Evolutionary conservation across 208 protist genomes (phyloP).

Genomic region (Crithidia sp.): DNA sequence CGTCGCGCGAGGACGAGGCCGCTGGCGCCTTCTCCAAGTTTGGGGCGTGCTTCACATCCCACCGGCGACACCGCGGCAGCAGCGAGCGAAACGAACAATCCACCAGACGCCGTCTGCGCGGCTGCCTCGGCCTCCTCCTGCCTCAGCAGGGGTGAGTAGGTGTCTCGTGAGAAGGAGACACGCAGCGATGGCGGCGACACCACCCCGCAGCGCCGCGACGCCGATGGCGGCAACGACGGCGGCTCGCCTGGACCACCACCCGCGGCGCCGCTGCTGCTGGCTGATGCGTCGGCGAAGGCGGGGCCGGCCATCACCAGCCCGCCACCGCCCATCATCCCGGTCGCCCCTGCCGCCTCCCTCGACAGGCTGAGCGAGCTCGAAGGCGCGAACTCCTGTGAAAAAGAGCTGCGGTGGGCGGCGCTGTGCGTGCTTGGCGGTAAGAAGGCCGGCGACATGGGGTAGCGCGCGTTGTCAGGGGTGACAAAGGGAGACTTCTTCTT

Average conservation of each 20-base stretch:
- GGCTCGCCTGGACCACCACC: neutral
- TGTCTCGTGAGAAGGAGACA: constrained; percentile 28
- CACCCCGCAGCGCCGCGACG: constrained; percentile 11
- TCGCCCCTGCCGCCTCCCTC: neutral
- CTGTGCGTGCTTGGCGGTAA: neutral
- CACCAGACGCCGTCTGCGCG: neutral
- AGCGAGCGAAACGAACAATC: too few relatives aligned
- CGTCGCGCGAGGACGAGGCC: neutral
- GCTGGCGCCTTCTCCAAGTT: neutral
- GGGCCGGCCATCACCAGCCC: neutral
- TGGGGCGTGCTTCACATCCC: neutral
- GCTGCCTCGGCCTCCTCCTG: neutral
- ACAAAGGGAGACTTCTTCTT: neutral
- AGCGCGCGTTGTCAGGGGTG: constrained; percentile 15
- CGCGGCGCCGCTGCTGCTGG: neutral
- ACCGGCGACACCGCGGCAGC: neutral
- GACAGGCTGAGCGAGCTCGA: constrained; percentile 21
- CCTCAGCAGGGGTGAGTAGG: constrained; percentile 10
- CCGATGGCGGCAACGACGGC: constrained; percentile 10
- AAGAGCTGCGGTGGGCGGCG: neutral
- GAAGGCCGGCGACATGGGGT: constrained; percentile 8
- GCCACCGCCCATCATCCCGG: neutral
- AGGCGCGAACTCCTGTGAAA: constrained; percentile 1
- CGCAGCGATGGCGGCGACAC: constrained; percentile 26
- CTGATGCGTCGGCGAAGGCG: too few relatives aligned